These are phyloP conservation scores for Chrysoporthe deuterocubensis DNA, from an alignment of 2,329 filamentous ascomycete genomes.

Conservation along the genomic window DNA sequence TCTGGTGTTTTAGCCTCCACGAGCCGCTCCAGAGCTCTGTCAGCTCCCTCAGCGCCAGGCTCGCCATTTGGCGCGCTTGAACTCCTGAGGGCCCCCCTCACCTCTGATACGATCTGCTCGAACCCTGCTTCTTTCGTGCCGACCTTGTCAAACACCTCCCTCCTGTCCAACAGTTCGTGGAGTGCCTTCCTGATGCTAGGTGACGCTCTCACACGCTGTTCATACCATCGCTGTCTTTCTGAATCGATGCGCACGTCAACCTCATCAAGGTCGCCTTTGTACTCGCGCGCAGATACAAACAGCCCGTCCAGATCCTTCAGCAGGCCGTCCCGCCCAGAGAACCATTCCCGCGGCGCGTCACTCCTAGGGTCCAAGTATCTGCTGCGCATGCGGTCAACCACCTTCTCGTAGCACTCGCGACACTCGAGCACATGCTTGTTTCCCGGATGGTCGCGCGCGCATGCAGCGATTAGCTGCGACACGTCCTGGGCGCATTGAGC, in stretches of 20 bases:
- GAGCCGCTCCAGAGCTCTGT: slow-evolving; percentile 27
- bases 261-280: slow-evolving; percentile 46
- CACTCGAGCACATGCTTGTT: slow-evolving; percentile 51
- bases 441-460: slow-evolving; percentile 45
- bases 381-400: slow-evolving; percentile 50
- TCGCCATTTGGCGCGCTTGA: slow-evolving; percentile 8
- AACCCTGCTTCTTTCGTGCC: slow-evolving; percentile 27
- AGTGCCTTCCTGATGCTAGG: slow-evolving; percentile 32
- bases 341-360: slow-evolving; percentile 51
- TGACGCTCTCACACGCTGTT: slow-evolving; percentile 36
- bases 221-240: slow-evolving; percentile 59
- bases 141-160: slow-evolving; percentile 25
- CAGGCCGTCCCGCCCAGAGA: slow-evolving; percentile 52
- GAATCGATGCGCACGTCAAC: slow-evolving; percentile 55
- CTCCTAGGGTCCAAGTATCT: slow-evolving; percentile 40
- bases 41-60: slow-evolving; percentile 5
- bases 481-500: slow-evolving; percentile 47
- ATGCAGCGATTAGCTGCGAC: slow-evolving; percentile 47
- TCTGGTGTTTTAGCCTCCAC: slow-evolving; percentile 28
- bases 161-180: slow-evolving; percentile 28
- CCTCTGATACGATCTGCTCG: slow-evolving; percentile 29
- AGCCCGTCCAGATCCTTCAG: slow-evolving; percentile 53
- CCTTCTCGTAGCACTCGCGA: slow-evolving; percentile 50
- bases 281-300: slow-evolving; percentile 52
- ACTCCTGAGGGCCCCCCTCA: slow-evolving; percentile 22